A percentile compares a stretch with the other conserved stretches of the same genome.
Evolutionary conservation across 2,329 filamentous ascomycete genomes (phyloP).

Genomic region (Magnaporthiopsis poae): DNA sequence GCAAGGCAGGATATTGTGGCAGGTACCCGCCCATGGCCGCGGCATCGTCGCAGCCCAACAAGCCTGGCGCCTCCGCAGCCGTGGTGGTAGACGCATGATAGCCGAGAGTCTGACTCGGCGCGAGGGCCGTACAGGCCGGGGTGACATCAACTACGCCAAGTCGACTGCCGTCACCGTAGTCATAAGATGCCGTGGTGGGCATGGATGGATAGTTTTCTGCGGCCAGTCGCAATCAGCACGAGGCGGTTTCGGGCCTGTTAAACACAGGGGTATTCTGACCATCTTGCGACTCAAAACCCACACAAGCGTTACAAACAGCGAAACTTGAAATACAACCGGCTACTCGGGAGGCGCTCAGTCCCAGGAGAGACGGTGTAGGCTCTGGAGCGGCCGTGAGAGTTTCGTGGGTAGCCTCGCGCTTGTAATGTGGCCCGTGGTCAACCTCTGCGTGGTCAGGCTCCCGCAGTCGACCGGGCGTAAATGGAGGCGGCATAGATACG

Average conservation of each 20-base stretch:
- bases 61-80: background rate
- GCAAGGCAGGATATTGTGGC: background rate
- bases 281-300: slow-evolving; percentile 22
- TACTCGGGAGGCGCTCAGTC: slow-evolving; percentile 21
- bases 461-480: background rate
- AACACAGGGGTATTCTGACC: slow-evolving; percentile 19
- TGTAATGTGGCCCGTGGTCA: too few species aligned
- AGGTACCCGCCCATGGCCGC: background rate
- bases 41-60: background rate
- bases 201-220: slow-evolving; percentile 21
- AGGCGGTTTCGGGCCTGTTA: too few species aligned
- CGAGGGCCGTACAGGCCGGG: too few species aligned
- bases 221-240: background rate
- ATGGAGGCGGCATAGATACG: slow-evolving; percentile 4
- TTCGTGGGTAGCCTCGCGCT: too few species aligned
- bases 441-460: slow-evolving; percentile 15
- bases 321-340: slow-evolving; percentile 25
- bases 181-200: slow-evolving; percentile 9
- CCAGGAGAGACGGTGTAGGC: slow-evolving; percentile 9
- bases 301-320: slow-evolving; percentile 26
- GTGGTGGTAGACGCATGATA: background rate
- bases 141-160: too few species aligned
- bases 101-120: background rate
- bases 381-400: too few species aligned
- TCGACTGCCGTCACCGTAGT: slow-evolving; percentile 16